These are phyloP conservation scores for Phytophthora pisi DNA, from an alignment of 352 stramenopile genomes.

Conservation along the genomic window DNA sequence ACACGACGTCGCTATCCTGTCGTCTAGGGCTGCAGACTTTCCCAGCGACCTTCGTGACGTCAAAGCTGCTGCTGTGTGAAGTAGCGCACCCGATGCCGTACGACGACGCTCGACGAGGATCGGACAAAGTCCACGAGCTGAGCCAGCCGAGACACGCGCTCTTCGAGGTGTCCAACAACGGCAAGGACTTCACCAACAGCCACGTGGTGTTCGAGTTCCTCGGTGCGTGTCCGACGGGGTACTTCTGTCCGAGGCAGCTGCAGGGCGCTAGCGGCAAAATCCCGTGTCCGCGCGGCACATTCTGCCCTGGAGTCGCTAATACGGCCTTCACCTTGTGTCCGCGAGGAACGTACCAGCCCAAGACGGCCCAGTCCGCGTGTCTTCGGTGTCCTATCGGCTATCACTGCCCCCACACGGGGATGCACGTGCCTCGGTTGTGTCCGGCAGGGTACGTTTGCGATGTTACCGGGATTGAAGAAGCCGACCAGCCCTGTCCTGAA, in stretches of 20 bases:
- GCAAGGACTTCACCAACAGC: constrained; percentile 91
- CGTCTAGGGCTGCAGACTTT: constrained; percentile 83
- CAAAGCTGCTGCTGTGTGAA: constrained; percentile 91
- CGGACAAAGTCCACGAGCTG: constrained; percentile 23
- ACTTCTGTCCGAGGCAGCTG: constrained; percentile 85
- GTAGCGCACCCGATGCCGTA: constrained; percentile 49
- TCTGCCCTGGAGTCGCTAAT: constrained; percentile 79
- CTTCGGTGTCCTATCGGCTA: constrained; percentile 95
- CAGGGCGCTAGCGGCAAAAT: constrained; percentile 43
- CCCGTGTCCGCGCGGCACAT: constrained; percentile 76
- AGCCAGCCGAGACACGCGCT: constrained; percentile 50
- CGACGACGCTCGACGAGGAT: constrained; percentile 34
- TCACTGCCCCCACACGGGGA: constrained; percentile 92
- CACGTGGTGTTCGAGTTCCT: constrained; percentile 76
- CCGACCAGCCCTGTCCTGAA: constrained; percentile 93
- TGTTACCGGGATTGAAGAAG: constrained; percentile 91
- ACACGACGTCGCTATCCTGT: constrained; percentile 91
- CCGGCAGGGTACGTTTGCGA: constrained; percentile 95
- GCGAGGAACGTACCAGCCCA: constrained; percentile 94
- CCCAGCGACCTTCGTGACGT: constrained; percentile 86
- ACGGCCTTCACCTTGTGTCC: constrained; percentile 95
- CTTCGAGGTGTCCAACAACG: constrained; percentile 96
- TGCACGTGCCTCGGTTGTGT: constrained; percentile 94
- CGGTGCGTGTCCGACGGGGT: constrained; percentile 83
- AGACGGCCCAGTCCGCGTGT: constrained; percentile 78